Evolutionary conservation across 2,329 filamentous ascomycete species (phyloP), one percentile per base, ranked within the genome.

Genomic region (Alternaria ventricosa): DNA sequence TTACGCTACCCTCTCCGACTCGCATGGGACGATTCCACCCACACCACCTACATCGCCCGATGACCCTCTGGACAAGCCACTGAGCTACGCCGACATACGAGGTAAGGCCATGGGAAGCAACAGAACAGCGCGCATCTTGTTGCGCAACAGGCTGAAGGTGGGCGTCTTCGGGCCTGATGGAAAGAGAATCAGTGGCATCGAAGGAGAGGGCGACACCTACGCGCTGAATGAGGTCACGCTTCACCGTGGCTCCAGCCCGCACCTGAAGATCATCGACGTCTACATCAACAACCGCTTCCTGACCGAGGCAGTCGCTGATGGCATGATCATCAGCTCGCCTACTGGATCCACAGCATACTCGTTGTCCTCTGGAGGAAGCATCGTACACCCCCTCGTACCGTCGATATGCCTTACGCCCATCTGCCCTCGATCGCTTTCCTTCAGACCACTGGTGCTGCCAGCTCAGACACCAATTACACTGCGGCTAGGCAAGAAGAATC

Each of bases 151-250:
- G 10, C 85, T 99, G 56, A 92, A 93, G 73, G 93, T 97, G 5
- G 92, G 93, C 56, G 87, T 98, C 23, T 97, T 92, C 77, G 89
- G 92, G 67, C 85, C 88, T 0, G 82, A 89, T 27, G 92, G 92
- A 75, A 88, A 79, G 30, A 68, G 81, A 64, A 73, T 83, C 66
- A 71, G 72, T 49, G 61, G 65, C 46, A 43, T 71, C 56, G 18
- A 68, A 71, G 69, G 70, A 73, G 79, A 33, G 71, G 79, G n/a
- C 74, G 70, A 81, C 63, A 84, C 87, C 3, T 88, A 89, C 72
- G 96, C 96, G 55, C 92, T 98, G 83, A 99, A 99, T 78, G 96
- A 99, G 80, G 90, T 99, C 11, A 91, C 97, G 2, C 90, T 99
- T 36, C 96, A 99, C 79, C 90, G 96, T 22, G 96, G 96, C 44